These are phyloP conservation scores for Diatrype stigma DNA, from an alignment of 2,329 filamentous ascomycete species.

Conservation along the genomic window DNA sequence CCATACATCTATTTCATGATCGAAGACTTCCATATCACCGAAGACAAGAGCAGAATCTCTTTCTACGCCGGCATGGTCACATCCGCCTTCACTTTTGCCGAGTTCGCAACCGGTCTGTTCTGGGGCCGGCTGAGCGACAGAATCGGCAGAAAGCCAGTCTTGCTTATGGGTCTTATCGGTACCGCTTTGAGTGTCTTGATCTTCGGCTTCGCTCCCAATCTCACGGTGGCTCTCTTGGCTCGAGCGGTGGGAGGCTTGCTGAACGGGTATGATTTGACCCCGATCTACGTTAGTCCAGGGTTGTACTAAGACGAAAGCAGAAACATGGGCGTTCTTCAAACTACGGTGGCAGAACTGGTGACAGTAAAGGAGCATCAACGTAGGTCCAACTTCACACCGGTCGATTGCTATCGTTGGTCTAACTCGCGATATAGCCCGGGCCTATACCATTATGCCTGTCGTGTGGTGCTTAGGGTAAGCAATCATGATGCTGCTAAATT, in stretches of 20 bases:
- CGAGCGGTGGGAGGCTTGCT: slow-evolving; percentile 85
- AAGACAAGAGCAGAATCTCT: slow-evolving; percentile 74
- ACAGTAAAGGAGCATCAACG: slow-evolving; percentile 91
- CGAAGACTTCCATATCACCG: slow-evolving; percentile 79
- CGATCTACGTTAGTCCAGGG: slow-evolving; percentile 16
- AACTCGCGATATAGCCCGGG: slow-evolving; percentile 59
- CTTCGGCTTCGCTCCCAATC: slow-evolving; percentile 83
- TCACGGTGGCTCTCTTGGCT: slow-evolving; percentile 79
- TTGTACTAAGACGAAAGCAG: slow-evolving; percentile 38
- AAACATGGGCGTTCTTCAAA: slow-evolving; percentile 93
- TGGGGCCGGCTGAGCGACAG: slow-evolving; percentile 93
- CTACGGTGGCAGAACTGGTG: slow-evolving; percentile 89
- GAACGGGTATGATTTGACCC: slow-evolving; percentile 66
- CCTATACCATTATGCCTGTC: slow-evolving; percentile 96
- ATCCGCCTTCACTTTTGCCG: slow-evolving; percentile 91
- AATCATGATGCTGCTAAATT: background rate
- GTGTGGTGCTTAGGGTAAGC: slow-evolving; percentile 90
- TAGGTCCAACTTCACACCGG: slow-evolving; percentile 38
- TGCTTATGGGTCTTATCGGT: slow-evolving; percentile 83
- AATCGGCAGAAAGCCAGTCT: slow-evolving; percentile 86
- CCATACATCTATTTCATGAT: slow-evolving; percentile 99
- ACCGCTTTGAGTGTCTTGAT: slow-evolving; percentile 89
- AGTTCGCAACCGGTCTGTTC: slow-evolving; percentile 86
- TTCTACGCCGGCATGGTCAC: slow-evolving; percentile 96
- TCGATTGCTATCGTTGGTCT: slow-evolving; percentile 13